These are phyloP conservation scores for Solanum chilense DNA, from an alignment of 257 asterid species.

Conservation along the genomic window DNA sequence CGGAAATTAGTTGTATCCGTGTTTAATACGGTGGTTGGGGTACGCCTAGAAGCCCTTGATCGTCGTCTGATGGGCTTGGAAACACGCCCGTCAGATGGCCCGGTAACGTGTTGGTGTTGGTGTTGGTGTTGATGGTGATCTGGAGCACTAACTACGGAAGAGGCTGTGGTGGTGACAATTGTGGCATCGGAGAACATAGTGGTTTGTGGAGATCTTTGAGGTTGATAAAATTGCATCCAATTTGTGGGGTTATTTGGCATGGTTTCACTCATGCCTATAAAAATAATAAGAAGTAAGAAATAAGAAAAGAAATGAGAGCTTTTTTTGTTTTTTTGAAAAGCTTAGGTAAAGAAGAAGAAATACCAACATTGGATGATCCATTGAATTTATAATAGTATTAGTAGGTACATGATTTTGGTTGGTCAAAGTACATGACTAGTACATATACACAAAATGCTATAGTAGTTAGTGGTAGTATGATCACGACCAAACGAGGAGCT, in stretches of 20 bases:
- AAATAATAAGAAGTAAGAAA: not conserved
- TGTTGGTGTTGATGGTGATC: not conserved
- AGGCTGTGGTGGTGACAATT: not conserved
- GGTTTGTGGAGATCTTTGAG: not conserved
- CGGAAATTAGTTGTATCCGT: conserved; percentile 10
- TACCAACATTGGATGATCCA: not conserved
- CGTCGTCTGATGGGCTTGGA: conserved; percentile 9
- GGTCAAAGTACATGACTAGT: not conserved
- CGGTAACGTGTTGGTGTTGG: not conserved
- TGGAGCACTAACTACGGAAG: not conserved
- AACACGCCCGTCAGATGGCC: conserved; percentile 1
- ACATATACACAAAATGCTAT: no score
- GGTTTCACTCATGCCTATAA: conserved; percentile 8
- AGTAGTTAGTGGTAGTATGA: not conserved
- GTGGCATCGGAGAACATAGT: not conserved
- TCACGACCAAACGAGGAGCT: not conserved
- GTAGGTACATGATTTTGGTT: not conserved
- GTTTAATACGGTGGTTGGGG: conserved; percentile 9
- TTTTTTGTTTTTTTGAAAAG: not conserved
- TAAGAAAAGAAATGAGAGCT: not conserved
- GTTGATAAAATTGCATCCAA: conserved; percentile 5
- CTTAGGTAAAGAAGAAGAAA: not conserved
- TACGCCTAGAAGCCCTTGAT: conserved; percentile 12
- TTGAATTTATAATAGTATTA: not conserved
- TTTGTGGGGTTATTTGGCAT: conserved; percentile 4